A percentile compares a stretch with the other conserved stretches of the same genome.
phyloP scores from a whole-genome alignment of 2,329 filamentous ascomycete species.

The Curvularia hawaiiensis region DNA sequence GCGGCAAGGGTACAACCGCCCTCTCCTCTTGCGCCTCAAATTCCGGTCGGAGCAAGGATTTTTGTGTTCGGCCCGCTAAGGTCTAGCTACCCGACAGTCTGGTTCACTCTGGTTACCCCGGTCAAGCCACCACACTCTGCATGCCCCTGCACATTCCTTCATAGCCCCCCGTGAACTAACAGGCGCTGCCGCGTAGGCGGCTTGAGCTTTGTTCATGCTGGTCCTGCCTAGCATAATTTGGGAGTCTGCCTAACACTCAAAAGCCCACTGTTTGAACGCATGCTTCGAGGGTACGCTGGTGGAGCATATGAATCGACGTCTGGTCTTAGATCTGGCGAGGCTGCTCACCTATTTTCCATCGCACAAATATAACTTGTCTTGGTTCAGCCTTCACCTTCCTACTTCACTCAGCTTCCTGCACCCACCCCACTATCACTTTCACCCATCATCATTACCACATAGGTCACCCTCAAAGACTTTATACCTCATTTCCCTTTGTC shows the following conservation, averaged over 20 bases:
- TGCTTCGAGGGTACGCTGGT: slow-evolving; percentile 41
- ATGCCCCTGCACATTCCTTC: slow-evolving; percentile 16
- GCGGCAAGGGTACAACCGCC: slow-evolving; percentile 25
- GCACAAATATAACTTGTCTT: slow-evolving; percentile 39
- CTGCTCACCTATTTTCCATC: slow-evolving; percentile 27
- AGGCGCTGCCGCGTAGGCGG: slow-evolving; percentile 44
- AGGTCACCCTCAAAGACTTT: slow-evolving; percentile 6
- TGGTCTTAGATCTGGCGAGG: slow-evolving; percentile 29
- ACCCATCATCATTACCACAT: slow-evolving; percentile 11
- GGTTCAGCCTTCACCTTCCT: slow-evolving; percentile 32
- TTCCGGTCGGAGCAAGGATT: slow-evolving; percentile 32
- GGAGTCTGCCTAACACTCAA: slow-evolving; percentile 47
- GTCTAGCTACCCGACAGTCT: slow-evolving; percentile 37
- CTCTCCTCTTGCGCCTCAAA: slow-evolving; percentile 36
- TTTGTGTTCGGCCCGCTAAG: slow-evolving; percentile 41
- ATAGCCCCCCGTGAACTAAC: slow-evolving; percentile 41
- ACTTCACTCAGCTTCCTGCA: slow-evolving; percentile 20
- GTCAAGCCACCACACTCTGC: slow-evolving; percentile 27
- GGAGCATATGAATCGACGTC: slow-evolving; percentile 37
- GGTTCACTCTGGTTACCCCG: slow-evolving; percentile 26
- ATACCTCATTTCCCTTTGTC: slow-evolving; percentile 12
- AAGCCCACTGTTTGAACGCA: slow-evolving; percentile 37
- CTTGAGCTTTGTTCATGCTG: slow-evolving; percentile 36
- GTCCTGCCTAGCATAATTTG: slow-evolving; percentile 40
- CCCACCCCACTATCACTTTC: slow-evolving; percentile 12